phyloP scores from a whole-genome alignment of 495 filamentous ascomycete genomes.

The Tetracladium setigerum region DNA sequence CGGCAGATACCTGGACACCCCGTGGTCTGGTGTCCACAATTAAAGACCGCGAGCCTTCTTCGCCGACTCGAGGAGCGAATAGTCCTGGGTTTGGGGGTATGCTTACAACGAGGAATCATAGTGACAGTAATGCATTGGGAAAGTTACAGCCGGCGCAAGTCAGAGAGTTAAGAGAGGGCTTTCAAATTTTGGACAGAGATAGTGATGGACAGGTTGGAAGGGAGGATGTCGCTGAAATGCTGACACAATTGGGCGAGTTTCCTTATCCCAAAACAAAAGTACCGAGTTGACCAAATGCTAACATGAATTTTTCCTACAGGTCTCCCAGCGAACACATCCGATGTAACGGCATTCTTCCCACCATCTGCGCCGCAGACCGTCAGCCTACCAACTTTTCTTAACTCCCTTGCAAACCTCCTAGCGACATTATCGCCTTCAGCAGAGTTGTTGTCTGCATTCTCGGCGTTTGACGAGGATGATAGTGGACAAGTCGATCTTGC shows the following conservation, averaged over 20 bases:
- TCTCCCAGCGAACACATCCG: conserved; percentile 42
- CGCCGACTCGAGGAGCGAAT: conserved; percentile 35
- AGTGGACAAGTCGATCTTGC: conserved; percentile 81
- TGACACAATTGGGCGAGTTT: conserved; percentile 61
- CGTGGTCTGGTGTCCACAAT: conserved; percentile 18
- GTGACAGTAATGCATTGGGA: conserved; percentile 46
- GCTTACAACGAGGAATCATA: conserved; percentile 15
- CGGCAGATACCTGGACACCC: conserved; percentile 25
- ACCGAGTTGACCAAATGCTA: neutral
- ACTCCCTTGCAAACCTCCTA: conserved; percentile 65
- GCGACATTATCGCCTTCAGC: conserved; percentile 60
- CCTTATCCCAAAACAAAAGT: neutral
- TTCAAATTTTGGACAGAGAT: conserved; percentile 78
- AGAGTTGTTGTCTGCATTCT: conserved; percentile 80
- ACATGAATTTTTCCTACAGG: conserved; percentile 21
- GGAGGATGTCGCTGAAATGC: conserved; percentile 73
- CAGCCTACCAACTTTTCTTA: conserved; percentile 77
- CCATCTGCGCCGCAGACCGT: conserved; percentile 56
- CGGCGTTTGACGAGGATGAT: conserved; percentile 93
- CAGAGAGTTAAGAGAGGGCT: conserved; percentile 72
- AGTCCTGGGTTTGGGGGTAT: conserved; percentile 24
- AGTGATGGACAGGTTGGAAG: conserved; percentile 68
- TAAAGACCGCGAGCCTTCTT: conserved; percentile 30
- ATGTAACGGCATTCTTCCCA: conserved; percentile 71
- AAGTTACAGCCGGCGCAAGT: conserved; percentile 61